A percentile compares a stretch with the other conserved stretches of the same genome.
phyloP scores from a whole-genome alignment of 2,329 filamentous ascomycete genomes.

The Elsinoe australis region DNA sequence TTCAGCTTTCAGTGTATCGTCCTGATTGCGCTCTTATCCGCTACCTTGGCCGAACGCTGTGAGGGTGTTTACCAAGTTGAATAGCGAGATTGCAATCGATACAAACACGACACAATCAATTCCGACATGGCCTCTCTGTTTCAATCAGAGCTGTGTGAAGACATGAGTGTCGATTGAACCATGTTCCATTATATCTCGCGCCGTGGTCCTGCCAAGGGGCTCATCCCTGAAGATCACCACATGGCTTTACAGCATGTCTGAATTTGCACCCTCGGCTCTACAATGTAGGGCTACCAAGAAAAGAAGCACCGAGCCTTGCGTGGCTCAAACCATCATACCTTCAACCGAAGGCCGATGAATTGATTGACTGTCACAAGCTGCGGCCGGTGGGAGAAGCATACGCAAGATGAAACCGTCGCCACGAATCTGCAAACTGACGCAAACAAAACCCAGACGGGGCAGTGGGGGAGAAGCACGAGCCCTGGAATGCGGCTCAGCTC shows the following conservation, averaged over 20 bases:
- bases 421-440: constrained; percentile 11
- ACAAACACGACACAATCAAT: background rate
- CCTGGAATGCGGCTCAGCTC: background rate
- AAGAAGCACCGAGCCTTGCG: too few relatives aligned
- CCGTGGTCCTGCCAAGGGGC: constrained; percentile 1
- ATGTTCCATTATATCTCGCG: too few relatives aligned
- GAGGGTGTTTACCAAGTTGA: background rate
- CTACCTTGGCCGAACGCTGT: background rate
- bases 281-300: background rate
- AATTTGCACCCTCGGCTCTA: background rate
- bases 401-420: constrained; percentile 8
- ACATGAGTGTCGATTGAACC: constrained; percentile 7
- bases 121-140: background rate
- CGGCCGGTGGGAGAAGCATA: constrained; percentile 1
- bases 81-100: background rate
- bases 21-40: background rate
- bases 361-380: constrained; percentile 6
- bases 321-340: too few relatives aligned
- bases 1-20: constrained; percentile 3
- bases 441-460: too few relatives aligned
- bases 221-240: background rate
- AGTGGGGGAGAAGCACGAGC: too few relatives aligned
- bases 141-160: too few relatives aligned
- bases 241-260: background rate
- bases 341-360: constrained; percentile 2